Evolutionary conservation across 768 basidiomycete genomes (phyloP).

Genomic region (Lactarius evosmus): DNA sequence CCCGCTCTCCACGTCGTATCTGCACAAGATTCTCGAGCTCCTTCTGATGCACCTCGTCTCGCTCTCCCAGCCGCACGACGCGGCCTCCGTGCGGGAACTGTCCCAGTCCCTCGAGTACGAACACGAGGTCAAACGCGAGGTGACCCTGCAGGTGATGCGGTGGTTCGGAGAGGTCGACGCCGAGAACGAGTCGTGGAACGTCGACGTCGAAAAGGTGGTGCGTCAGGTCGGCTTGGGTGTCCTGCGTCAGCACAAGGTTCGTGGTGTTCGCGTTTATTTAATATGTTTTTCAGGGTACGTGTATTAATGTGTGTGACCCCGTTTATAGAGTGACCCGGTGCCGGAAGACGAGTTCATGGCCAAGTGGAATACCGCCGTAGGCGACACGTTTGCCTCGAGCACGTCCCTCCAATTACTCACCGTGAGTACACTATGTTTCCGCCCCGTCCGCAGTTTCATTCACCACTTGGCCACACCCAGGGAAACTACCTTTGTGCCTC

Average conservation of each 20-base stretch:
- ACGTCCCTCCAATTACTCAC: conserved; percentile 67
- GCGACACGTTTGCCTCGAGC: conserved; percentile 66
- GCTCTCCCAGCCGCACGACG: conserved; percentile 48
- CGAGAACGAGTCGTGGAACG: conserved; percentile 51
- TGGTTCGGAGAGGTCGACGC: conserved; percentile 71
- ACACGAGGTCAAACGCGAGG: conserved; percentile 60
- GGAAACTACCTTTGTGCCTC: conserved; percentile 65
- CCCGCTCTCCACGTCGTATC: conserved; percentile 63
- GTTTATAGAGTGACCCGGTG: conserved; percentile 55
- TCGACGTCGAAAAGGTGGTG: conserved; percentile 60
- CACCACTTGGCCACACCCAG: conserved; percentile 38
- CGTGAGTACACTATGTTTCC: conserved; percentile 43
- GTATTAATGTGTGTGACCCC: neutral
- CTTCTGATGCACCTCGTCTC: conserved; percentile 74
- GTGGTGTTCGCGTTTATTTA: conserved; percentile 1
- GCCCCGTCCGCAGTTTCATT: neutral
- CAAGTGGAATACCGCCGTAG: conserved; percentile 71
- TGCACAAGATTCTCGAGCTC: conserved; percentile 68
- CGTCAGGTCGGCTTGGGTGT: conserved; percentile 77
- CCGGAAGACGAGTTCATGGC: conserved; percentile 51
- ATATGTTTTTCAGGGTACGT: neutral
- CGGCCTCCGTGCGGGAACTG: conserved; percentile 58
- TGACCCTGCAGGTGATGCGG: conserved; percentile 66
- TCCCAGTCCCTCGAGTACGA: conserved; percentile 61
- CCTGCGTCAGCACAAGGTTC: conserved; percentile 58